phyloP scores from a whole-genome alignment of 805 yeast species.

The Starmerella kuoi region DNA sequence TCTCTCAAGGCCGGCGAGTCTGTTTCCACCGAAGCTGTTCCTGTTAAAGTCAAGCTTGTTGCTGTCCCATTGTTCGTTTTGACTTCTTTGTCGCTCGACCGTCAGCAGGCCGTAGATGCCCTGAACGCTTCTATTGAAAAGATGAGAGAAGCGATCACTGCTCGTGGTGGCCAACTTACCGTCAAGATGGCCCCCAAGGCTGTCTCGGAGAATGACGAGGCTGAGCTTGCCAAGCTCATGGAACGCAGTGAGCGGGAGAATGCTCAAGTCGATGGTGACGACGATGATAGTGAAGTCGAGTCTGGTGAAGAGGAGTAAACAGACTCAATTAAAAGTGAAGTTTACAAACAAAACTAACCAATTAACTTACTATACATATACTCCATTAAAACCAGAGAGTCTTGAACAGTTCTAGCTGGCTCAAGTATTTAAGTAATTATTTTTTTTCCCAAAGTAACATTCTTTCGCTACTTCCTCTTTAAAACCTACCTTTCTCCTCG shows the following conservation, averaged over 20 bases:
- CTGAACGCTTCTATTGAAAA: conserved; percentile 69
- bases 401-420: too few relatives aligned
- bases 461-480: too few relatives aligned
- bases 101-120: conserved; percentile 70
- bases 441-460: too few relatives aligned
- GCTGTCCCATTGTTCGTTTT: conserved; percentile 96
- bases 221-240: conserved; percentile 89
- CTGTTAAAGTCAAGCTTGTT: conserved; percentile 84
- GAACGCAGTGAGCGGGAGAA: conserved; percentile 87
- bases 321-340: neutral
- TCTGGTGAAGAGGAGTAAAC: conserved; percentile 23
- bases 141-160: conserved; percentile 56
- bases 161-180: conserved; percentile 74
- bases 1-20: conserved; percentile 82
- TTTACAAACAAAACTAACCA: too few relatives aligned
- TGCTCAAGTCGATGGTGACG: conserved; percentile 72
- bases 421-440: too few relatives aligned
- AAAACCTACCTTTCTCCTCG: too few relatives aligned
- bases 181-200: conserved; percentile 98
- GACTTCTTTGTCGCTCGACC: conserved; percentile 85
- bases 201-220: conserved; percentile 96
- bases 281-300: conserved; percentile 38
- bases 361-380: too few relatives aligned
- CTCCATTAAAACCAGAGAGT: too few relatives aligned
- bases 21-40: conserved; percentile 69